Evolutionary conservation across 768 basidiomycete species (phyloP), one percentile per base, ranked within the genome.

Genomic region (Rhodotorula toruloides): DNA sequence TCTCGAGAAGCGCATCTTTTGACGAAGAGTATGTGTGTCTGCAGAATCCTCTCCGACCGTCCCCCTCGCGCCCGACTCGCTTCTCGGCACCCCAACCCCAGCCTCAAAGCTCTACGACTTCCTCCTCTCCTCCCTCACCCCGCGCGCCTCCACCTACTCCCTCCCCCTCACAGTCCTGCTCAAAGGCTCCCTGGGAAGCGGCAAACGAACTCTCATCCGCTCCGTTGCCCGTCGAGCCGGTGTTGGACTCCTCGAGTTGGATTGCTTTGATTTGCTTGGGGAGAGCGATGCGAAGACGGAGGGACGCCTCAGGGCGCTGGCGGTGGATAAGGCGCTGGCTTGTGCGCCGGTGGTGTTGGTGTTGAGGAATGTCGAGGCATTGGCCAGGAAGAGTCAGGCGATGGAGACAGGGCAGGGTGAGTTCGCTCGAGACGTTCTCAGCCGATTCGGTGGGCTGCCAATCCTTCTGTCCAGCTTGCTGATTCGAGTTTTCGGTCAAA

Each of bases 321-420:
- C 84, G 21, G 84, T 96, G 68, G 90, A 90, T 58, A 84, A 86
- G 76, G 91, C 90, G 3, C 79, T 82, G 22, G 78, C 82, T 6
- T 91, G 88, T 74, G 84, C 90, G 0, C 96, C 96, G 0, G 96
- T 90, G 74, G 79, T 98, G 46, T 78, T 98, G 27, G 78, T 96
- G 3, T 77, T 99, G 43, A 82, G 87, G 29, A 86, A 91, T 70
- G 77, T 89, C 19, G 90, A 96, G 68, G 94, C 90, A 11, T 78
- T 98, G 25, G 81, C 82, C 10, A 83, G 87, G 73, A 85, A 83
- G 11, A 85, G 83, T 0, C 88, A 90, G 73, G 78, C 80, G 3
- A 74, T 82, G 25, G 86, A 88, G 71, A 80, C 83, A 32, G 85
- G 83, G 5, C 86, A 85, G 81, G 87, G 87, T 87, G n/a, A 34